Evolutionary conservation across 2,329 filamentous ascomycete genomes (phyloP), one percentile per base, ranked within the genome.

Genomic region (Aureobasidium zeae): DNA sequence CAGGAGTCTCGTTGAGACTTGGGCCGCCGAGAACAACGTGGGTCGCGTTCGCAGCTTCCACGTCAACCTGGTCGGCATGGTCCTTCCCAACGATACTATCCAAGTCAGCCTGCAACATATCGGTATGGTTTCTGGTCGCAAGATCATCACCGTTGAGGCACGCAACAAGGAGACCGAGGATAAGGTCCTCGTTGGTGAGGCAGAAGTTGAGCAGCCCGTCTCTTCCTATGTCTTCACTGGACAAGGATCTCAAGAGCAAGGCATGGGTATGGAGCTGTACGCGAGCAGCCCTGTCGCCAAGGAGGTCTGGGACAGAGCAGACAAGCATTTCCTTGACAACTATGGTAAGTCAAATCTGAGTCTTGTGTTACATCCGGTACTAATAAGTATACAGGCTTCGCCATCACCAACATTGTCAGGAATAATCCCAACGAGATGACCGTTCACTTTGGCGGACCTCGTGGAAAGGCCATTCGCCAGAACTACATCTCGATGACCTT

Each of bases 401-500:
- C 88, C 5, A 98, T 98, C 58, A 94, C 88, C 61, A 88, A 96
- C 67, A 98, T 98, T 58, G 91, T 98, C 65, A 93, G 87, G 74
- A 98, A 96, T 73, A 98, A 98, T 68, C 91, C 91, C 51, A 95
- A 95, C 73, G 91, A 96, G 69, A 80, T 98, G 44, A 98, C 93
- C 4, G 86, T 98, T 52, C 85, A 98, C 72, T 98, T 98, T 60
- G 91, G 93, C 69, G 91, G 91, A 36, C 87, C 91, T 49, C 84
- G 86, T 47, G 91, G 91, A 60, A 98, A 96, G 70, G 87, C 86
- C 39, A 98, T 98, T 55, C 86, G 91, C 51, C 83, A 94, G 61
- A 98, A 98, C 68, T 98, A 98, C 73, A 96, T 96, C 83, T 81
- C 89, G 48, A 98, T 98, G 91, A 96, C 89, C 35, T 98, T 96